Evolutionary conservation across 2,329 filamentous ascomycete genomes (phyloP).

Genomic region (Ceratocystis eucalypticola): DNA sequence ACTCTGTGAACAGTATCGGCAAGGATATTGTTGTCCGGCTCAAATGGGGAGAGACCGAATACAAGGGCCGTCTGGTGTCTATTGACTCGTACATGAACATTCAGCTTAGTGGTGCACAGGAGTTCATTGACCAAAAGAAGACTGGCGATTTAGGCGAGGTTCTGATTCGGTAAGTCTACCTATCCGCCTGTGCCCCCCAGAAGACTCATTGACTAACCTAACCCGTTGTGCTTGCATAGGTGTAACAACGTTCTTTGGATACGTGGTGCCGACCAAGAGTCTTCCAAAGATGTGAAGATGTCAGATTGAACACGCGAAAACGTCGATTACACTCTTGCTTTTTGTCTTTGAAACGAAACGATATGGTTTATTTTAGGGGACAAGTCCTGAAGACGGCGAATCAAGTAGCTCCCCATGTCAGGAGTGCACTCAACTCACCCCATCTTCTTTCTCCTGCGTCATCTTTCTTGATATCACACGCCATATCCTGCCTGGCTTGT

Average conservation of each 20-base stretch:
- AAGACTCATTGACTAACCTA: background rate
- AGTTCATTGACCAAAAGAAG: slow-evolving; percentile 79
- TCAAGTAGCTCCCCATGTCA: background rate
- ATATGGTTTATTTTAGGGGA: background rate
- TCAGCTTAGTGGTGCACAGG: slow-evolving; percentile 78
- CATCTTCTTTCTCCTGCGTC: slow-evolving; percentile 5
- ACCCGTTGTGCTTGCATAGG: slow-evolving; percentile 31
- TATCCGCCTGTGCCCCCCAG: background rate
- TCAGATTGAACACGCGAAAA: slow-evolving; percentile 30
- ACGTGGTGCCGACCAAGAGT: slow-evolving; percentile 39
- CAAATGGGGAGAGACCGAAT: slow-evolving; percentile 97
- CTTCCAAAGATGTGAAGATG: slow-evolving; percentile 39
- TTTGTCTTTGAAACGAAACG: slow-evolving; percentile 8
- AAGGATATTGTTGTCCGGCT: slow-evolving; percentile 81
- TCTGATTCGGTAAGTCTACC: slow-evolving; percentile 59
- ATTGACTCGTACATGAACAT: slow-evolving; percentile 99
- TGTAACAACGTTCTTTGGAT: slow-evolving; percentile 99
- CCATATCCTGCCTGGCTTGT: slow-evolving; percentile 13
- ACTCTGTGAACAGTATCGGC: slow-evolving; percentile 51
- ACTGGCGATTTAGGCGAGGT: slow-evolving; percentile 80
- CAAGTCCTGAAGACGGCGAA: background rate
- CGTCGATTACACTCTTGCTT: background rate
- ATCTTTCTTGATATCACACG: slow-evolving; percentile 18
- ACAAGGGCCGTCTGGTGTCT: slow-evolving; percentile 83
- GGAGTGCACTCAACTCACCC: background rate